Evolutionary conservation across 2,329 filamentous ascomycete species (phyloP).

Genomic region (Fusarium newnesense): DNA sequence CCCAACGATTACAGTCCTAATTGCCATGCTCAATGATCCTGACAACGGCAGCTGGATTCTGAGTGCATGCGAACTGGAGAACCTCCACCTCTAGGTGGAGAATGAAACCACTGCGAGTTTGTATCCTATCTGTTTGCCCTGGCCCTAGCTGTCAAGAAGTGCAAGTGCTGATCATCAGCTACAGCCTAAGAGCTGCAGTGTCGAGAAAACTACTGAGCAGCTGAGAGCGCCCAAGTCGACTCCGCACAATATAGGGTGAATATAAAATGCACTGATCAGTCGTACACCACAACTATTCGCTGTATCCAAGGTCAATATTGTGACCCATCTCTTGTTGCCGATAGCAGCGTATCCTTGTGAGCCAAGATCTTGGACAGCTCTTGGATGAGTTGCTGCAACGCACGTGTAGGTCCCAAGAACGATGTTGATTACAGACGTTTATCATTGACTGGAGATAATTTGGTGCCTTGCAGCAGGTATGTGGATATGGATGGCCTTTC

Average conservation of each 20-base stretch:
- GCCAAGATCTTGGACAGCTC: not conserved
- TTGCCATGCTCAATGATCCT: conserved; percentile 25
- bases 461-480: not conserved
- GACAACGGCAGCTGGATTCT: conserved; percentile 19
- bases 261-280: not conserved
- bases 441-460: not conserved
- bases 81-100: conserved; percentile 33
- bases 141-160: not conserved
- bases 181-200: not conserved
- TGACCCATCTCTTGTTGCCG: conserved; percentile 3
- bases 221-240: not conserved
- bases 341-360: not conserved
- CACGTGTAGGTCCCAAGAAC: not conserved
- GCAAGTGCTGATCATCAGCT: not conserved
- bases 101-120: conserved; percentile 18
- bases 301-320: not conserved
- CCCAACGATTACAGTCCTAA: not conserved
- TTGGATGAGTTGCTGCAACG: not conserved
- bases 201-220: not conserved
- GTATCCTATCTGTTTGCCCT: not conserved
- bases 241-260: not conserved
- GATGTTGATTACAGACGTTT: conserved; percentile 1
- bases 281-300: not conserved
- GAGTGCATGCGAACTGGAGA: conserved; percentile 5
- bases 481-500: not conserved